Evolutionary conservation across 768 basidiomycete genomes (phyloP), one percentile per base, ranked within the genome.

Genomic region (Suillus alpinus): DNA sequence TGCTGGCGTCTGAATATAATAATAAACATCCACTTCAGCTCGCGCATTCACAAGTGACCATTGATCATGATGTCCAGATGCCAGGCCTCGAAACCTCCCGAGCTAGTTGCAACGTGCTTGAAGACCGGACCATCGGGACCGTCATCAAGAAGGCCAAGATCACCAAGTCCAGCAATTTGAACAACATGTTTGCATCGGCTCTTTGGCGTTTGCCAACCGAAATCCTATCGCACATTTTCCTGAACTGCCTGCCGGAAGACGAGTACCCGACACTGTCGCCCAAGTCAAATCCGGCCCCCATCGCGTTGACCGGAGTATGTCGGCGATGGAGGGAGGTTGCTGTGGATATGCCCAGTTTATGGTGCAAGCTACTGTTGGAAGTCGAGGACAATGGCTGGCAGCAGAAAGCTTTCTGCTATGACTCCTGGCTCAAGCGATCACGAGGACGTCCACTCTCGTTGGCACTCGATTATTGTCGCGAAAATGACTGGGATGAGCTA

Each of bases 191-290:
- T 1, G 37, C 67, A 29, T 69, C 69, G 16, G 62, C 65, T 41
- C 78, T 83, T 60, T 67, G 72, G 55, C 62, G 66, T 13, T 70
- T 84, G 9, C 82, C 83, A 6, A 53, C 76, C 1, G 83, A 84
- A 66, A 66, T 84, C 5, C 74, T 76, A 32, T 74, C 77, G 34
- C 79, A 82, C 67, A 79, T 85, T 37, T 83, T 83, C 66, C 63
- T 67, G 10, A 71, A 74, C 23, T 79, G 76, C 63, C 65, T 77
- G 20, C 66, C 71, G 7, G 74, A 74, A 52, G 68, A 68, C 16
- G 62, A 69, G 20, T 52, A 60, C 9, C n/a, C n/a, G n/a, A n/a
- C n/a, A n/a, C 32, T 18, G 4, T 61, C 65, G 0, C 10, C 23
- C 20, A 2, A 9, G 1, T 2, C 4, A 6, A 4, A 5, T 20